These are phyloP conservation scores for Cryptococcus wingfieldii DNA, from an alignment of 1,284 basidiomycete species.

Conservation along the genomic window DNA sequence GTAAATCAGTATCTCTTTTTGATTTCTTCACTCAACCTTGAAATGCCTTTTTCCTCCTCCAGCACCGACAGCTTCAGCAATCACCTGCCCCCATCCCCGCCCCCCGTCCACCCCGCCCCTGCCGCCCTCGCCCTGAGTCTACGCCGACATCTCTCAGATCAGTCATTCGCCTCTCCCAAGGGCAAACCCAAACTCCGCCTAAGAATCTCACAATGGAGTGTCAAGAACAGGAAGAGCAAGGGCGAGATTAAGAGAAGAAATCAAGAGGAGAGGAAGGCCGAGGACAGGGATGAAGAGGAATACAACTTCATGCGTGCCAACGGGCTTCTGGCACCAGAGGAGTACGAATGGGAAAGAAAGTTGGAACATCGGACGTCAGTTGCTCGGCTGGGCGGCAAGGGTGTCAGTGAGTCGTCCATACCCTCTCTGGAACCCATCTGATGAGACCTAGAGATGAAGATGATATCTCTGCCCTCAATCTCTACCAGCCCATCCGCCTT, in stretches of 20 bases:
- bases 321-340: neutral
- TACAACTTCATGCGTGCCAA: neutral
- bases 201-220: neutral
- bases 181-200: neutral
- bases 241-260: neutral
- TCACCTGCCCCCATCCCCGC: too few relatives aligned
- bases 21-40: too few relatives aligned
- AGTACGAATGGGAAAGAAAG: neutral
- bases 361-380: neutral
- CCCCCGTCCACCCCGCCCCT: too few relatives aligned
- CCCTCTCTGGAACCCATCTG: neutral
- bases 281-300: neutral
- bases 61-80: too few relatives aligned
- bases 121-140: too few relatives aligned
- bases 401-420: neutral
- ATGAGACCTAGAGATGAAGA: neutral
- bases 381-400: neutral
- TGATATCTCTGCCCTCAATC: slow-evolving; percentile 3
- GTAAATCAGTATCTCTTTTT: too few relatives aligned
- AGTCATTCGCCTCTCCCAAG: neutral
- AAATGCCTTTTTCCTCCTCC: too few relatives aligned
- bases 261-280: neutral
- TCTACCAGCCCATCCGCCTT: neutral
- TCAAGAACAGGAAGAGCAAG: neutral
- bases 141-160: neutral